These are phyloP conservation scores for Arthrinium phaeospermum DNA, from an alignment of 2,329 filamentous ascomycete species.

Conservation along the genomic window DNA sequence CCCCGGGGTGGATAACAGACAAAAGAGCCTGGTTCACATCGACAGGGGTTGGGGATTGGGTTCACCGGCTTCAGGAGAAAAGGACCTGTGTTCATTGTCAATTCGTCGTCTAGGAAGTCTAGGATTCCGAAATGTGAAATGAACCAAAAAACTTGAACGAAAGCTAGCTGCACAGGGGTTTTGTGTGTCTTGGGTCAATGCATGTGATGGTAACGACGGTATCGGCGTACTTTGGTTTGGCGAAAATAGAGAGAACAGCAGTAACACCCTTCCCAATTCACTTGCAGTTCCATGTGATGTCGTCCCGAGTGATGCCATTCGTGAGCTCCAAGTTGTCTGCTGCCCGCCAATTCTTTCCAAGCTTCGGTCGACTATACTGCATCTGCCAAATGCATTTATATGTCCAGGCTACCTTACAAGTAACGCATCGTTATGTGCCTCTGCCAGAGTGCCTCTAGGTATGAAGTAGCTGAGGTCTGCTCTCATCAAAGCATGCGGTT, in stretches of 20 bases:
- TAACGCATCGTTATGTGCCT: no score
- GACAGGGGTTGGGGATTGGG: slow-evolving; percentile 25
- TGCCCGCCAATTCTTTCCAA: neutral
- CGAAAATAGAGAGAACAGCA: slow-evolving; percentile 17
- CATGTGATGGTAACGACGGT: slow-evolving; percentile 18
- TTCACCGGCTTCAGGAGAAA: slow-evolving; percentile 29
- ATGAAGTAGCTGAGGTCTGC: no score
- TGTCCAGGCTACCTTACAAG: no score
- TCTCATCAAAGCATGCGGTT: no score
- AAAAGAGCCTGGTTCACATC: slow-evolving; percentile 23
- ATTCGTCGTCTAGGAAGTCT: slow-evolving; percentile 41
- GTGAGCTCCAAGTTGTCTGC: neutral
- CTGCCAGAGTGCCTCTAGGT: no score
- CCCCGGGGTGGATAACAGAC: slow-evolving; percentile 20
- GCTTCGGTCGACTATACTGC: neutral
- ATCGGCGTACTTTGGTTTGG: slow-evolving; percentile 17
- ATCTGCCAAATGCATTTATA: no score
- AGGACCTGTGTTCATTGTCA: slow-evolving; percentile 42
- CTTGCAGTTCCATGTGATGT: neutral
- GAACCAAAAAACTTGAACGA: slow-evolving; percentile 35
- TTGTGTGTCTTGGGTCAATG: slow-evolving; percentile 16
- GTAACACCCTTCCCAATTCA: slow-evolving; percentile 5
- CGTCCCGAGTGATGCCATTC: neutral
- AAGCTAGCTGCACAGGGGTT: slow-evolving; percentile 14
- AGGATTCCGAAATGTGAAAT: slow-evolving; percentile 42